These are phyloP conservation scores for Mycena amicta DNA, from an alignment of 768 basidiomycete genomes.

Conservation along the genomic window DNA sequence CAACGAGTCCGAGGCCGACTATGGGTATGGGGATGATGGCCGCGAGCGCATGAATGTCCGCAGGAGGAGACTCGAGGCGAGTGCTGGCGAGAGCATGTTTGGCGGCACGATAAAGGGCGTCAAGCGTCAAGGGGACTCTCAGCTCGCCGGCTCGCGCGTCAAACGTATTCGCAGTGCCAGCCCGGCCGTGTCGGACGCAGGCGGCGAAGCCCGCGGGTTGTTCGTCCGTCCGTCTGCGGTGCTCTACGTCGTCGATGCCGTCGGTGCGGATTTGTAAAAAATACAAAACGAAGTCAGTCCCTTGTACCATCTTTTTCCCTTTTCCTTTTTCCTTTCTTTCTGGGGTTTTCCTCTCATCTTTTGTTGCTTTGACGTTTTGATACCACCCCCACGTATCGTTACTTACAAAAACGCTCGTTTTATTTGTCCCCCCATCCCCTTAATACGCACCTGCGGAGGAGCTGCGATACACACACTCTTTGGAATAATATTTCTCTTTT, in stretches of 20 bases:
- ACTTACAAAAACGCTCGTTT: constrained; percentile 22
- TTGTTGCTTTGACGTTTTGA: background rate
- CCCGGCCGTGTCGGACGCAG: constrained; percentile 61
- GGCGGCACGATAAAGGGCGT: constrained; percentile 27
- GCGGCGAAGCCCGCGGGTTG: constrained; percentile 67
- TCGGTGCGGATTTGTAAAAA: constrained; percentile 61
- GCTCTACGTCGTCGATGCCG: constrained; percentile 83
- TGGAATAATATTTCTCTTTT: too few species aligned
- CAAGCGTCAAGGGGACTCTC: constrained; percentile 44
- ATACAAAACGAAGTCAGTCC: background rate
- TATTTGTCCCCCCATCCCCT: background rate
- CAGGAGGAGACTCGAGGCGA: constrained; percentile 44
- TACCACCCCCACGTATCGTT: constrained; percentile 17
- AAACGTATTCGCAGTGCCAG: constrained; percentile 74
- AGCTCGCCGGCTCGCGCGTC: constrained; percentile 55
- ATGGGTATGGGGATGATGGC: constrained; percentile 49
- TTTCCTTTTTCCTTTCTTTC: background rate
- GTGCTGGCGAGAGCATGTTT: constrained; percentile 31
- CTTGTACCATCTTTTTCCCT: background rate
- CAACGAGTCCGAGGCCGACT: constrained; percentile 63
- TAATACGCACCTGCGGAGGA: constrained; percentile 11
- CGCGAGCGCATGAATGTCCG: constrained; percentile 40
- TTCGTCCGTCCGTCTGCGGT: constrained; percentile 88
- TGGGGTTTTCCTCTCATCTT: background rate
- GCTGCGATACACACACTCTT: constrained; percentile 12